Base-by-base conservation (phyloP, 208 protist species). In the Crithidia fasciculata region DNA sequence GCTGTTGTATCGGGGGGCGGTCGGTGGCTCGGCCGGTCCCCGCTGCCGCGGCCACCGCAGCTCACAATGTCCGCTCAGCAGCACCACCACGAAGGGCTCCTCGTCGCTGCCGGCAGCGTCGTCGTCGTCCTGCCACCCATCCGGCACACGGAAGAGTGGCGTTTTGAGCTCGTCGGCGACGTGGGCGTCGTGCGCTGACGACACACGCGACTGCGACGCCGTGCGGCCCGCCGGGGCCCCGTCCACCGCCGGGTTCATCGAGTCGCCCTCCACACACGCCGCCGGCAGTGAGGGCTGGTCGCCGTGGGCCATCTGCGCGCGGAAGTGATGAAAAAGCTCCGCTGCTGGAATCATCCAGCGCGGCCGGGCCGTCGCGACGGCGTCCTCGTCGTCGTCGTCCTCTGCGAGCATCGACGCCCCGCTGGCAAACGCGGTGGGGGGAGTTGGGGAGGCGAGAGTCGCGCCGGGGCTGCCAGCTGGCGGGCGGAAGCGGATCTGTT, bases 11-110 rank as follows among this genome's bases (percentile, higher is more conserved):
- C 77, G 8, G 43, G 61, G 40, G 72, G 55, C 15, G 74, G 80
- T 16, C 63, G 77, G 5, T 78, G 56, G 36, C 80, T 84, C 54
- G 82, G 64, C 8, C 69, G 63, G 15, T 53, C 68, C 40, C 15
- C 73, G 72, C 36, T 77, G 57, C 19, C 75, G 52, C 37, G 73
- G 68, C 60, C 60, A 71, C 16, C 57, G 59, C 50, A 83, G 69
- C 41, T 52, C 62, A 63, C 69, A 71, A 19, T 65, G 56, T 0
- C 86, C 86, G 28, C 84, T 77, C 4, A 92, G 65, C 44, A 92
- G 56, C 15, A 89, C 69, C 57, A 74, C 69, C 4, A 88, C 66
- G 54, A 74, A 76, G 2, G 56, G 57, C 40, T 57, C 37, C 53
- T 68, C 37, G 4, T 65, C 53, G 15, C n/a, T 55, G 2, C 12